These are phyloP conservation scores for Phytophthora europaea DNA, from an alignment of 352 stramenopile genomes.

Conservation along the genomic window DNA sequence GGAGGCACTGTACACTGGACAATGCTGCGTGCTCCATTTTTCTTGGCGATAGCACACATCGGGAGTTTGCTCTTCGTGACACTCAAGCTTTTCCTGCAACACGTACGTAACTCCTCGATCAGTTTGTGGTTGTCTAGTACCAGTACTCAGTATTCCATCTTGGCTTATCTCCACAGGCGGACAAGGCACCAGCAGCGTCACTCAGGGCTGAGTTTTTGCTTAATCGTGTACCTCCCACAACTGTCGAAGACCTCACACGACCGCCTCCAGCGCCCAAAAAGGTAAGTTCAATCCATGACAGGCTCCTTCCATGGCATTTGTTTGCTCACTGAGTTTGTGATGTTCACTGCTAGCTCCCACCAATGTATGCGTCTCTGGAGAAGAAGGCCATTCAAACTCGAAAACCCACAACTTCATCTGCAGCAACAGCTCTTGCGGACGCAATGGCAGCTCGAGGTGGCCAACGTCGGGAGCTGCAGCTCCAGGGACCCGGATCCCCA, in stretches of 20 bases:
- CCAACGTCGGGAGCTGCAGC: constrained; percentile 27
- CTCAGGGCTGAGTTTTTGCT: constrained; percentile 8
- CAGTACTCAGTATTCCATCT: not conserved
- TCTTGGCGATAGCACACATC: constrained; percentile 66
- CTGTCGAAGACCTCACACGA: constrained; percentile 51
- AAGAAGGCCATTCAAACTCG: constrained; percentile 36
- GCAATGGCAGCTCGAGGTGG: constrained; percentile 26
- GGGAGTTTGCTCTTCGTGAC: constrained; percentile 68
- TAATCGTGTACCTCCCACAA: constrained; percentile 14
- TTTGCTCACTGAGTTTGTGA: not conserved
- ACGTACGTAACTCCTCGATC: constrained; percentile 39
- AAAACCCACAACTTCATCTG: constrained; percentile 31
- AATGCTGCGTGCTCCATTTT: constrained; percentile 74
- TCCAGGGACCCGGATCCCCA: constrained; percentile 7
- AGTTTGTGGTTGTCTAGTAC: not conserved
- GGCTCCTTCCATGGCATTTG: not conserved
- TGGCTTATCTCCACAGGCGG: constrained; percentile 32
- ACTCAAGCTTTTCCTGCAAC: constrained; percentile 85
- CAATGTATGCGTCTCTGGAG: constrained; percentile 22
- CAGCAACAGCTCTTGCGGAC: constrained; percentile 31
- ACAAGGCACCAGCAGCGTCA: constrained; percentile 27
- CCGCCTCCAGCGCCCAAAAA: constrained; percentile 44
- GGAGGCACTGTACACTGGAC: constrained; percentile 83
- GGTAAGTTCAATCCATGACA: constrained; percentile 7
- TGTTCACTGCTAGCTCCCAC: constrained; percentile 18